Base-by-base conservation (phyloP, 2,329 filamentous ascomycete genomes). In the Aspergillus intermedius region DNA sequence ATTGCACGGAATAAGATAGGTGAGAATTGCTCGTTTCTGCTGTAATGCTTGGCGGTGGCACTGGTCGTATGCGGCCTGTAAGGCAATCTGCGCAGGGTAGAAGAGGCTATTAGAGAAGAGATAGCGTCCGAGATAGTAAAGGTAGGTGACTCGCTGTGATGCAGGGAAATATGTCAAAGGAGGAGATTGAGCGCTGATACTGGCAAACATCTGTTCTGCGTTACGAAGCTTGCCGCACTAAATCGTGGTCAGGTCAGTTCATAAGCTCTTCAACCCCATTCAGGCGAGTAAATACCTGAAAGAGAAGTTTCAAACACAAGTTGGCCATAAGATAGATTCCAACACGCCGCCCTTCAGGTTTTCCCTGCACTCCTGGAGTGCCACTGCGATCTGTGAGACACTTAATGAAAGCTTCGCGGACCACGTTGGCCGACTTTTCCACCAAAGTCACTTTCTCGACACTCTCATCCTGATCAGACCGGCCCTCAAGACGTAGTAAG, bases 301-400 rank as follows among this genome's bases (percentile, higher is more conserved):
- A 94, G 6, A 96, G 77, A 3, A 96, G 80, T 67, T 91, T 91
- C 44, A 96, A 73, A 34, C 90, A 93, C 21, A 95, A 79, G 63
- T 96, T 96, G 51, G 90, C 91, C 70, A 95, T 90, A 50, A 88
- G 83, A 71, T 96, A 96, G 53, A 96, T 90, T 40, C 88, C 91
- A 9, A 86, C 73, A 62, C 91, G 89, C 65, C 91, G 94, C 47
- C 90, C 89, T 59, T 91, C 86, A 0, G 89, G 88, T 51, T 77
- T 80, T 17, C 81, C 82, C 22, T 79, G 68, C 0, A 76, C 75
- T 12, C 74, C 73, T 10, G 81, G 76, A 22, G 79, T 82, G 15
- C 83, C 83, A 1, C 81, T 84, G 44, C 88, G 81, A 64, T 95
- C 90, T 3, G 87, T 90, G 30, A 95, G 73, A 55, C 91, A 96